These are phyloP conservation scores for Desmodesmus armatus DNA, from an alignment of 139 green algal genomes.

Conservation along the genomic window DNA sequence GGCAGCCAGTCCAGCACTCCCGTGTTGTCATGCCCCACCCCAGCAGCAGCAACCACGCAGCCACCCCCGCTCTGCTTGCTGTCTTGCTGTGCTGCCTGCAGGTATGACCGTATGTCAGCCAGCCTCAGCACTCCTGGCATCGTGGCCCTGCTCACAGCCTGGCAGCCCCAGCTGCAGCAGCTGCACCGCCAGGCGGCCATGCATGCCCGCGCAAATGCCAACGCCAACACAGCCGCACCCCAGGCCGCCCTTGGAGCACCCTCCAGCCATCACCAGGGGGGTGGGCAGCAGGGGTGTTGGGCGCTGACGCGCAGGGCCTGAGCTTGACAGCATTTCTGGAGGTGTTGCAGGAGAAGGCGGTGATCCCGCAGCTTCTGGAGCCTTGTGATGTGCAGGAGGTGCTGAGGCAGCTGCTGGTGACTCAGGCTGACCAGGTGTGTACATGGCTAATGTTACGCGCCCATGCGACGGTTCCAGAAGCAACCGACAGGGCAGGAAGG, in stretches of 20 bases:
- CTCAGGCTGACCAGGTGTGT: not conserved
- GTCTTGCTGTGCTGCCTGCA: not conserved
- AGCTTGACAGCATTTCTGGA: slow-evolving; percentile 12
- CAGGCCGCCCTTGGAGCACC: no score
- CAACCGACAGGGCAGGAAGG: no score
- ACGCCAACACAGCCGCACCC: slow-evolving; percentile 10
- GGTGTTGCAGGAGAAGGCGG: slow-evolving; percentile 37
- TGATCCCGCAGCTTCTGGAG: slow-evolving; percentile 59
- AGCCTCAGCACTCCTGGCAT: slow-evolving; percentile 37
- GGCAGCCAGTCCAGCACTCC: no score
- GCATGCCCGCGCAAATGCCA: slow-evolving; percentile 33
- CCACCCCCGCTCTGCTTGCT: not conserved
- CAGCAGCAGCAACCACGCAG: no score
- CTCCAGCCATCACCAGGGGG: not conserved
- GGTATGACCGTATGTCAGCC: slow-evolving; percentile 30
- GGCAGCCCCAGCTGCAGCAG: slow-evolving; percentile 28
- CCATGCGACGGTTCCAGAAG: not conserved
- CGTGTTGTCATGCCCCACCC: no score
- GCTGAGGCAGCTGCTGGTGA: slow-evolving; percentile 26
- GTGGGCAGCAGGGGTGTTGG: not conserved
- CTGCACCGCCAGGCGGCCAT: not conserved
- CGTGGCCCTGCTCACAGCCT: slow-evolving; percentile 25
- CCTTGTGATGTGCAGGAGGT: slow-evolving; percentile 61
- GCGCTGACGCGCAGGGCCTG: not conserved
- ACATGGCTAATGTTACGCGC: not conserved